A percentile compares a stretch with the other conserved stretches of the same genome.
Evolutionary conservation across 306 rosid species (phyloP).

Genomic region (Lathyrus sativus): DNA sequence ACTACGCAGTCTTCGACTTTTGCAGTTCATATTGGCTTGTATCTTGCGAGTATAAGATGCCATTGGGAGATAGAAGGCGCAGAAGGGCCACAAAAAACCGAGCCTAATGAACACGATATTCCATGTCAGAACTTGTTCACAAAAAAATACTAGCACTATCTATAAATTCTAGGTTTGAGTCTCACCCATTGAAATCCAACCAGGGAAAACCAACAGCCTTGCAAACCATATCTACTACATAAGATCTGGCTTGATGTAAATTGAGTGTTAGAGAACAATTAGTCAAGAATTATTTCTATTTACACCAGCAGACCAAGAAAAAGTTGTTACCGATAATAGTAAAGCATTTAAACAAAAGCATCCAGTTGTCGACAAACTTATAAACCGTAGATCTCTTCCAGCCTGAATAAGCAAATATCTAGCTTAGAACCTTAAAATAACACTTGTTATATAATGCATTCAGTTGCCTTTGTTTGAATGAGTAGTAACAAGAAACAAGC

Average conservation of each 20-base stretch:
- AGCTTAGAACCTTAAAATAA: neutral
- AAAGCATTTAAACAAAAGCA: constrained; percentile 60
- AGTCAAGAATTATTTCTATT: constrained; percentile 24
- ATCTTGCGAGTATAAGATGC: constrained; percentile 57
- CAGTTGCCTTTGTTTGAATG: neutral
- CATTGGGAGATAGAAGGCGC: constrained; percentile 65
- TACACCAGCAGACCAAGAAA: constrained; percentile 27
- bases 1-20: constrained; percentile 50
- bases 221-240: constrained; percentile 63
- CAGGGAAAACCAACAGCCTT: constrained; percentile 70
- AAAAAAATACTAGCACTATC: constrained; percentile 17
- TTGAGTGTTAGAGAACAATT: constrained; percentile 15
- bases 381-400: constrained; percentile 72
- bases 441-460: constrained; percentile 15
- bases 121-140: constrained; percentile 27
- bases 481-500: neutral
- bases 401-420: constrained; percentile 57
- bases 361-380: constrained; percentile 74
- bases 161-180: constrained; percentile 28
- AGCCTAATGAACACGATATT: constrained; percentile 41
- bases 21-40: constrained; percentile 36
- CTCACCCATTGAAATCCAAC: constrained; percentile 87
- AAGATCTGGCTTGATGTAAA: constrained; percentile 46
- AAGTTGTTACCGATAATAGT: constrained; percentile 53
- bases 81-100: constrained; percentile 54